Percentiles rank a stretch among this genome's conserved stretches.
Evolutionary conservation across 441 rosid genomes (phyloP).

Genomic region (Sinapis alba): DNA sequence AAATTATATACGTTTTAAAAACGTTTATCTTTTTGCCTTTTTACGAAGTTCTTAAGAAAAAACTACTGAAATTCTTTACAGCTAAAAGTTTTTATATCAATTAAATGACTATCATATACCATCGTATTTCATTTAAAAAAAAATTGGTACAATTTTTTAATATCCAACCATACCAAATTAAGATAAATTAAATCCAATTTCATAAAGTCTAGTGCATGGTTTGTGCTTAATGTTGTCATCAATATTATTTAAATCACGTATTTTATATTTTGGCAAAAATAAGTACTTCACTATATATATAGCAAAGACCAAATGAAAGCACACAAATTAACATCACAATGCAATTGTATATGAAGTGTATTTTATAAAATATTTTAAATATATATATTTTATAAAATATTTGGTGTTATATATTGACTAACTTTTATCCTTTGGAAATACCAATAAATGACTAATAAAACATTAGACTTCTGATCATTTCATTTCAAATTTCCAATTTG

Average conservation of each 20-base stretch:
- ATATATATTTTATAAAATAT: neutral
- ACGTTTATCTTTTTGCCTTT: neutral
- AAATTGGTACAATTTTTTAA: neutral
- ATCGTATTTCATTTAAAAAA: no score
- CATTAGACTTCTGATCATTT: neutral
- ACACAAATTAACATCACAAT: neutral
- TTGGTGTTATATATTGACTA: neutral
- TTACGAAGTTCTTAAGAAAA: conserved; percentile 1
- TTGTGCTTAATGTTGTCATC: neutral
- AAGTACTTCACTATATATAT: neutral
- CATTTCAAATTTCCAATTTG: neutral
- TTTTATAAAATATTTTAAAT: neutral
- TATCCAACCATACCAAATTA: neutral
- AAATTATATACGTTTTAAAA: conserved; percentile 4
- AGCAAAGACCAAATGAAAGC: neutral
- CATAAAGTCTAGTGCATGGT: neutral
- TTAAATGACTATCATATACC: neutral
- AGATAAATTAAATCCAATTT: neutral
- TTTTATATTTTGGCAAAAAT: neutral
- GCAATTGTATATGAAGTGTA: neutral
- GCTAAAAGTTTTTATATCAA: neutral
- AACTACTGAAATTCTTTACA: neutral
- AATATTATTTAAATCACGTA: neutral
- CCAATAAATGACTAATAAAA: neutral
- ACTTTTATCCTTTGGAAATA: neutral